Percentiles rank a stretch among this genome's conserved stretches.
phyloP scores from a whole-genome alignment of 2,329 filamentous ascomycete genomes.

The Colletotrichum karsti region DNA sequence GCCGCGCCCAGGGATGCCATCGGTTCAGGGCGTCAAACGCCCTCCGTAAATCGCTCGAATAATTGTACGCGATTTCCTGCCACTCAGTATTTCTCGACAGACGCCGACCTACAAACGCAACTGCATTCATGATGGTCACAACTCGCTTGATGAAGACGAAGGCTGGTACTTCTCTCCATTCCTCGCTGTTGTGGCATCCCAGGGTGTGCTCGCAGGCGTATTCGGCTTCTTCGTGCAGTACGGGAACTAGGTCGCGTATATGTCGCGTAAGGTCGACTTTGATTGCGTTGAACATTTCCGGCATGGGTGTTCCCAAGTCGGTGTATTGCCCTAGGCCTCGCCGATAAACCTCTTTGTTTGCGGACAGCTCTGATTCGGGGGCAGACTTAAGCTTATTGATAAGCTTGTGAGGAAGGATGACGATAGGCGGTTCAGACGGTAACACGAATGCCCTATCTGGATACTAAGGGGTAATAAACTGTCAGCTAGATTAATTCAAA shows the following conservation, averaged over 20 bases:
- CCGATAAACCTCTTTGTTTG: constrained; percentile 8
- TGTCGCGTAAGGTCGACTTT: constrained; percentile 8
- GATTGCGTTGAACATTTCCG: constrained; percentile 7
- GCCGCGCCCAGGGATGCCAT: constrained; percentile 9
- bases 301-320: constrained; percentile 6
- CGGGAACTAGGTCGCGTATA: neutral
- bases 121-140: neutral
- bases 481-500: too few species aligned
- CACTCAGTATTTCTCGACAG: neutral
- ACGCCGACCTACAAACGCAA: neutral
- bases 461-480: neutral
- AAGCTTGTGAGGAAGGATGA: neutral
- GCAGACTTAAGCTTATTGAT: constrained; percentile 1
- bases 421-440: constrained; percentile 2
- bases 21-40: constrained; percentile 1
- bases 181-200: neutral
- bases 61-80: constrained; percentile 3
- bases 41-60: neutral
- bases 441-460: neutral
- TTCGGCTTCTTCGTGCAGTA: neutral
- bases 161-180: neutral
- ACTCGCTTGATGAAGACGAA: neutral
- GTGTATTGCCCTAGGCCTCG: constrained; percentile 11
- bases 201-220: neutral
- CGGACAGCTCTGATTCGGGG: neutral